Conservation (phyloP, 805 yeast genomes). For the Yamadazyma endophytica region DNA sequence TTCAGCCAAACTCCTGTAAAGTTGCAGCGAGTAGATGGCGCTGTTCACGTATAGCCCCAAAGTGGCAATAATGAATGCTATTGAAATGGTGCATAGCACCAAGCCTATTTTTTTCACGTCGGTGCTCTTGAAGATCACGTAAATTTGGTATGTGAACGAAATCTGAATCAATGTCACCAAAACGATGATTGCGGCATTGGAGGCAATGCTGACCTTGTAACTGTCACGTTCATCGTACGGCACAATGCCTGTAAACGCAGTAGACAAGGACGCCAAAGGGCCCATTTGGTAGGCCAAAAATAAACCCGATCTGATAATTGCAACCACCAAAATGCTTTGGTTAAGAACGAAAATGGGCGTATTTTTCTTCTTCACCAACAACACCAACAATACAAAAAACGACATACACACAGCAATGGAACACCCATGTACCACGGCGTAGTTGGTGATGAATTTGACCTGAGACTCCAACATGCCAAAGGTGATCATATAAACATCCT, state of each 20-base stretch:
- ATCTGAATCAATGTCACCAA: conserved; percentile 58
- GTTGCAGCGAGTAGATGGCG: conserved; percentile 40
- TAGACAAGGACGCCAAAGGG: conserved; percentile 47
- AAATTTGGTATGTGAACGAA: conserved; percentile 69
- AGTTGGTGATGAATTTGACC: conserved; percentile 4
- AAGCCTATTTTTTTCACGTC: conserved; percentile 41
- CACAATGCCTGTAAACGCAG: conserved; percentile 28
- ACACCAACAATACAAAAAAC: conserved; percentile 10
- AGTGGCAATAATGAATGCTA: conserved; percentile 47
- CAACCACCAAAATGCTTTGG: conserved; percentile 51
- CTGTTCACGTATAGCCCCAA: conserved; percentile 55
- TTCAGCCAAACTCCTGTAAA: conserved; percentile 18
- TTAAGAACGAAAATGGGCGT: conserved; percentile 77
- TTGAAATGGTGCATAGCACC: conserved; percentile 33
- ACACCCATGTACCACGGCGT: conserved; percentile 14
- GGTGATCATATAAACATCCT: conserved; percentile 7
- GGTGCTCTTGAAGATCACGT: conserved; percentile 63
- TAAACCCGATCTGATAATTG: conserved; percentile 59
- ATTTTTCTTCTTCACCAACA: conserved; percentile 38
- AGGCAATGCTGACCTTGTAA: conserved; percentile 51
- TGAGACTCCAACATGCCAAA: conserved; percentile 13
- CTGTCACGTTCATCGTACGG: conserved; percentile 27
- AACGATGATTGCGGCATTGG: conserved; percentile 57
- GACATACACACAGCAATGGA: conserved; percentile 15
- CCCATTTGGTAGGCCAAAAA: conserved; percentile 44